phyloP scores from a whole-genome alignment of 192 early-diverging fungal species.

The Thoreauomyces humboldtii region DNA sequence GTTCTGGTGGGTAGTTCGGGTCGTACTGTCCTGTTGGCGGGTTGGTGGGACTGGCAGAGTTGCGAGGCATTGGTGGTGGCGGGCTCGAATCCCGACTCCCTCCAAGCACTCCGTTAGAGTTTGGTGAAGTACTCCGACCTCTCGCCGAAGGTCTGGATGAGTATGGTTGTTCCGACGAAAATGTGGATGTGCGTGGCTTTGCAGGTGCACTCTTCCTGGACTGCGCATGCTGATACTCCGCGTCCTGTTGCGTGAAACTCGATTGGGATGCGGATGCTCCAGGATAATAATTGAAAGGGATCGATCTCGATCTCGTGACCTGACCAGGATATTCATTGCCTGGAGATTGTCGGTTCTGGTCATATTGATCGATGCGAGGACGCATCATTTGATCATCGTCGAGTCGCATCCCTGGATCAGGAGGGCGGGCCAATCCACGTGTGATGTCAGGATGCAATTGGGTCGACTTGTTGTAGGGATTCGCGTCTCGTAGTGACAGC shows the following conservation, averaged over 20 bases:
- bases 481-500: constrained; percentile 13
- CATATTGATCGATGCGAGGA: not conserved
- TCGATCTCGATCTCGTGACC: constrained; percentile 30
- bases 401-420: not conserved
- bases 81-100: constrained; percentile 19
- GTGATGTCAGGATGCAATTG: constrained; percentile 29
- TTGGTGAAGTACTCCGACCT: constrained; percentile 21
- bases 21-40: not conserved
- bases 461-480: constrained; percentile 11
- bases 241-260: too few species aligned
- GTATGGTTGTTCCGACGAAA: not conserved
- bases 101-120: not conserved
- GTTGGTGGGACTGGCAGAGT: not conserved
- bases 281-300: constrained; percentile 32
- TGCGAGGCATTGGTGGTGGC: constrained; percentile 15
- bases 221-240: too few species aligned
- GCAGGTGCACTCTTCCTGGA: constrained; percentile 23
- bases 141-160: not conserved
- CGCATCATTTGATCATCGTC: constrained; percentile 1
- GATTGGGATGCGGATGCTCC: too few species aligned
- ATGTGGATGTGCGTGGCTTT: constrained; percentile 1
- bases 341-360: not conserved
- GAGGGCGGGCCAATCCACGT: constrained; percentile 1
- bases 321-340: not conserved
- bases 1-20: not conserved